These are phyloP conservation scores for Metschnikowia cubensis DNA, from an alignment of 805 yeast genomes.

Conservation along the genomic window DNA sequence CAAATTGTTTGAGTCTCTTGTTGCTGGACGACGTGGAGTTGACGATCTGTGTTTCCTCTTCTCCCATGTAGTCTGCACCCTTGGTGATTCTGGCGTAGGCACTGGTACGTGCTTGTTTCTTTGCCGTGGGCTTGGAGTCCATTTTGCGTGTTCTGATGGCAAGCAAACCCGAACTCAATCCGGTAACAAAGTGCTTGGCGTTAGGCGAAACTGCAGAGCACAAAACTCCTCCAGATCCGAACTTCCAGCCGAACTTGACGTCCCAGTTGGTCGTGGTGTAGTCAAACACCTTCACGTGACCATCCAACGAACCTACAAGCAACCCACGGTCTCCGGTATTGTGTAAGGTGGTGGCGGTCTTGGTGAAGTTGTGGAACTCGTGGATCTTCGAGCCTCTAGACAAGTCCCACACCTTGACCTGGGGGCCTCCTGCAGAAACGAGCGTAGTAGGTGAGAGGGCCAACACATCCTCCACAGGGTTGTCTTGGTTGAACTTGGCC, in stretches of 20 bases:
- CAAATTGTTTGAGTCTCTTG: constrained; percentile 76
- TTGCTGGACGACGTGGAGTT: constrained; percentile 47
- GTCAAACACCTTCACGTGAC: constrained; percentile 94
- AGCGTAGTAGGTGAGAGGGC: constrained; percentile 72
- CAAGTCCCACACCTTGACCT: constrained; percentile 88
- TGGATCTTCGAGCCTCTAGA: constrained; percentile 67
- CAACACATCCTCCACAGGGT: constrained; percentile 82
- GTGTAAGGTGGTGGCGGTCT: constrained; percentile 84
- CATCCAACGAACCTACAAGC: constrained; percentile 92
- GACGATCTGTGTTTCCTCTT: constrained; percentile 70
- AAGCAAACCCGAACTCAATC: constrained; percentile 83
- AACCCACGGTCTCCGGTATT: constrained; percentile 73
- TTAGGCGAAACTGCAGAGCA: constrained; percentile 84
- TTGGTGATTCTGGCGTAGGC: constrained; percentile 79
- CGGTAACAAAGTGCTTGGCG: constrained; percentile 85
- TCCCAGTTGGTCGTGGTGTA: constrained; percentile 68
- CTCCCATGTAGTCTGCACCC: constrained; percentile 89
- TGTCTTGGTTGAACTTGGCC: constrained; percentile 59
- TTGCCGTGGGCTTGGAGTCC: constrained; percentile 50
- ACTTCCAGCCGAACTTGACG: constrained; percentile 96
- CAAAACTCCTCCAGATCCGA: constrained; percentile 82
- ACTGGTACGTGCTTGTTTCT: constrained; percentile 48
- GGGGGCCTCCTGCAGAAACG: constrained; percentile 76
- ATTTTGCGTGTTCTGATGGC: constrained; percentile 85
- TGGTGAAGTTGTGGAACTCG: constrained; percentile 83